phyloP scores from a whole-genome alignment of 257 asterid species.

The Solanum chaucha region DNA sequence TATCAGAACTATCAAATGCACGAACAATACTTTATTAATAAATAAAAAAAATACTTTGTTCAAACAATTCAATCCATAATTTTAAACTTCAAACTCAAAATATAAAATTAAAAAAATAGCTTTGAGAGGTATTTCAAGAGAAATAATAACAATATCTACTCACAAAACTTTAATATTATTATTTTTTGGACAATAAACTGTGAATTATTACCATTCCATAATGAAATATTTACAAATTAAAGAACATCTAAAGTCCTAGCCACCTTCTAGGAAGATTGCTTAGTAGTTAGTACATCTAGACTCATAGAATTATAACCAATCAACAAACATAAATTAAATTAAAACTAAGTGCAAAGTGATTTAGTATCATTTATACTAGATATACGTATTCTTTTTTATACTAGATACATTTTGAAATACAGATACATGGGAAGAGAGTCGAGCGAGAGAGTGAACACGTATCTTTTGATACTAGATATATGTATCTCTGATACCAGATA shows the following conservation, averaged over 20 bases:
- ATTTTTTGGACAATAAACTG: background rate
- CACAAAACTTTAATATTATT: too few relatives aligned
- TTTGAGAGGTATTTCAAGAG: background rate
- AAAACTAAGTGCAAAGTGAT: background rate
- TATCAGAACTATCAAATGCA: background rate
- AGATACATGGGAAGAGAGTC: fast-evolving
- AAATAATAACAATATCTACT: background rate
- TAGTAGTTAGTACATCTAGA: background rate
- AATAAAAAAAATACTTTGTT: background rate
- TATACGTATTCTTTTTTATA: too few relatives aligned
- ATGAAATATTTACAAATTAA: background rate
- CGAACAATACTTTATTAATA: background rate
- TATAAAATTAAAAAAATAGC: too few relatives aligned
- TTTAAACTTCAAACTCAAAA: background rate
- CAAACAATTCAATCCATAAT: too few relatives aligned
- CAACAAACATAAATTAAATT: too few relatives aligned
- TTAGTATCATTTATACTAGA: too few relatives aligned
- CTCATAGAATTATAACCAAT: background rate
- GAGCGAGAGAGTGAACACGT: too few relatives aligned
- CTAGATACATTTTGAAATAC: too few relatives aligned
- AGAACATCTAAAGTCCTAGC: background rate
- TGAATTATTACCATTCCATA: background rate
- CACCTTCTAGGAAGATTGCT: background rate
- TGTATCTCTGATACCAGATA: background rate
- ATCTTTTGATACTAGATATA: too few relatives aligned